These are phyloP conservation scores for Exophiala sideris DNA, from an alignment of 2,329 filamentous ascomycete genomes.

Conservation along the genomic window DNA sequence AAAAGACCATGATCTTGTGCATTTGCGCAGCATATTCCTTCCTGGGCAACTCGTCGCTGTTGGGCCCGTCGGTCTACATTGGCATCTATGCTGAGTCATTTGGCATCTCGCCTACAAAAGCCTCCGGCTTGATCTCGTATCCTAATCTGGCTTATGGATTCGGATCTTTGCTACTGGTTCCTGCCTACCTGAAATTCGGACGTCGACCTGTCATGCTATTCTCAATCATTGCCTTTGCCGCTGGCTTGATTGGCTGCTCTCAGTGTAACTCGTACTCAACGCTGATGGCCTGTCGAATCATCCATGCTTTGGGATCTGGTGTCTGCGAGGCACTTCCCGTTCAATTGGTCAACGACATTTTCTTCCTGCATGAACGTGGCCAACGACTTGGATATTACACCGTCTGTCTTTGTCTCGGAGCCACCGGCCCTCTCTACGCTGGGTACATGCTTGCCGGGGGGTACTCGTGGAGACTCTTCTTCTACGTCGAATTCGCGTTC, in stretches of 20 bases:
- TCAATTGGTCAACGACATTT: slow-evolving; percentile 49
- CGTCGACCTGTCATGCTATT: slow-evolving; percentile 1
- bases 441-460: slow-evolving; percentile 60
- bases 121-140: slow-evolving; percentile 58
- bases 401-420: slow-evolving; percentile 33
- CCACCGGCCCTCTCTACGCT: slow-evolving; percentile 53
- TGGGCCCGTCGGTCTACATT: slow-evolving; percentile 59
- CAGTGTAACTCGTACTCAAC: slow-evolving; percentile 39
- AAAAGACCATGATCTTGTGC: slow-evolving; percentile 56
- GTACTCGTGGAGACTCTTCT: slow-evolving; percentile 59
- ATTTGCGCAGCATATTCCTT: slow-evolving; percentile 57
- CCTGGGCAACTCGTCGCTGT: slow-evolving; percentile 55
- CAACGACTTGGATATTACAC: slow-evolving; percentile 59
- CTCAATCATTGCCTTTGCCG: slow-evolving; percentile 34
- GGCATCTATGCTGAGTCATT: slow-evolving; percentile 53
- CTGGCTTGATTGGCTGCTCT: slow-evolving; percentile 43
- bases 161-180: slow-evolving; percentile 55
- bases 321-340: slow-evolving; percentile 48
- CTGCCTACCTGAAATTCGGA: slow-evolving; percentile 42
- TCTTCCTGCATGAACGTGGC: slow-evolving; percentile 47
- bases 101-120: slow-evolving; percentile 47
- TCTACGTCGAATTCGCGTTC: slow-evolving; percentile 60
- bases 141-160: slow-evolving; percentile 61
- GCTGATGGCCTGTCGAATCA: slow-evolving; percentile 43
- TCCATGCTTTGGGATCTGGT: slow-evolving; percentile 43